Evolutionary conservation across 495 filamentous ascomycete genomes (phyloP), one percentile per base, ranked within the genome.

Genomic region (Lasiosphaeriaceae sp.): DNA sequence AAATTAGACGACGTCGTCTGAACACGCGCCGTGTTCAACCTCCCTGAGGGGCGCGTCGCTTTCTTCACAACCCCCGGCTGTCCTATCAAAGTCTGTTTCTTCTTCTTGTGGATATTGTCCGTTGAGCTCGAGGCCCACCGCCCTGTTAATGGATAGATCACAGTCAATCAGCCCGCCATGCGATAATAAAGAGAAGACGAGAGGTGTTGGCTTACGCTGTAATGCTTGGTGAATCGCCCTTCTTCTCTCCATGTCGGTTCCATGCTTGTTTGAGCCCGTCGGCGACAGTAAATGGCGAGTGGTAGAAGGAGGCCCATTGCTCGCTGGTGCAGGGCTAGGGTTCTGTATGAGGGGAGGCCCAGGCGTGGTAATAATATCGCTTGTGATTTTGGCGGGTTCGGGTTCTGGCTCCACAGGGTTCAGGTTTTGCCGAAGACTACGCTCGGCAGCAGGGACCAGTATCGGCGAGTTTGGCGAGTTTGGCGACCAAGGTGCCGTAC

Each of bases 81-180:
- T n/a, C 47, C 47, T 5, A 34, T 56, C 3, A 64, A 3, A 3
- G 66, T 63, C 16, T 60, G 55, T 3, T 37, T 1, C 2, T 58
- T 35, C 50, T 61, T 61, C 8, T 50, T 54, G 39, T 17, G 43
- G 11, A 60, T 60, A 46, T 61, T 31, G 19, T 57, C 56, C 66
- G 64, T 68, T 5, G 5, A 11, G n/a, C 66, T 63, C 4, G 63
- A 58, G 7, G 57, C 60, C 66, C 66, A 68, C 54, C 66, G 59
- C 29, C 54, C 57, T 65, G 47, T 49, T 12, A 19, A 5, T 21
- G 3, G 8, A 46, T n/a, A 47, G 1, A 12, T 22, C 45, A 43
- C 34, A 43, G 16, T 1, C 4, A 43, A 43, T 16, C 39, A 43
- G 12, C 14, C 5, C 39, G 14, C 4, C 16, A 43, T n/a, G n/a